A percentile compares a stretch with the other conserved stretches of the same genome.
Evolutionary conservation across 768 basidiomycete genomes (phyloP).

Genomic region (Hericium rajendrae): DNA sequence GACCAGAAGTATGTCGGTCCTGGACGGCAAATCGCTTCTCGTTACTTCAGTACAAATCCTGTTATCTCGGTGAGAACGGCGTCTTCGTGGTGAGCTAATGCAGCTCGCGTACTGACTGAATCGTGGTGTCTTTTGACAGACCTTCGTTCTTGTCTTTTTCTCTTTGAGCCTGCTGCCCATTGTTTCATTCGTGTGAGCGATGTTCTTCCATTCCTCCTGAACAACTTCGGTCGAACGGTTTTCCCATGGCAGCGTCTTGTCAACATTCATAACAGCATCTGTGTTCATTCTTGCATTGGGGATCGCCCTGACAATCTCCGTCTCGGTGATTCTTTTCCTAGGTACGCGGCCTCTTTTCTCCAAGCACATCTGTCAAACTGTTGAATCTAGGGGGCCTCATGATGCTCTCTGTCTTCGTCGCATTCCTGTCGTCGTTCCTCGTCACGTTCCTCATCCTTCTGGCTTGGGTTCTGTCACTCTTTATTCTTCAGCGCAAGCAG

Average conservation of each 20-base stretch:
- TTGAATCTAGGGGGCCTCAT: slow-evolving; percentile 5
- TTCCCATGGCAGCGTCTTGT: neutral
- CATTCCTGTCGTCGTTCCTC: slow-evolving; percentile 7
- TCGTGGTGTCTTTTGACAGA: neutral
- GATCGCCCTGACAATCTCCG: neutral
- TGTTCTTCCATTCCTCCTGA: neutral
- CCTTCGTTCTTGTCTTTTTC: slow-evolving; percentile 5
- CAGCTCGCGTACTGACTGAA: neutral
- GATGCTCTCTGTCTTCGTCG: slow-evolving; percentile 4
- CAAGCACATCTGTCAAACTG: neutral
- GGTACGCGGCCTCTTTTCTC: neutral
- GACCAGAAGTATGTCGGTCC: slow-evolving; percentile 8
- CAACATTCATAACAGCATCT: neutral
- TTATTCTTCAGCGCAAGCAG: neutral
- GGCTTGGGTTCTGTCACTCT: neutral
- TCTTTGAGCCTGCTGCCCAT: slow-evolving; percentile 9
- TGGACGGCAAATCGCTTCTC: neutral
- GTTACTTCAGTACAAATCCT: slow-evolving; percentile 2
- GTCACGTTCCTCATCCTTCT: slow-evolving; percentile 2
- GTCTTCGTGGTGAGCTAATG: too few relatives aligned
- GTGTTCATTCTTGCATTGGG: neutral
- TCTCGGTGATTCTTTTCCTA: neutral
- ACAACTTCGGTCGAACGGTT: too few relatives aligned
- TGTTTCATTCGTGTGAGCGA: slow-evolving; percentile 10
- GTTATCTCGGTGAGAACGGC: slow-evolving; percentile 4